These are phyloP conservation scores for Wickerhamiella infanticola DNA, from an alignment of 1,139 yeast genomes.

Conservation along the genomic window DNA sequence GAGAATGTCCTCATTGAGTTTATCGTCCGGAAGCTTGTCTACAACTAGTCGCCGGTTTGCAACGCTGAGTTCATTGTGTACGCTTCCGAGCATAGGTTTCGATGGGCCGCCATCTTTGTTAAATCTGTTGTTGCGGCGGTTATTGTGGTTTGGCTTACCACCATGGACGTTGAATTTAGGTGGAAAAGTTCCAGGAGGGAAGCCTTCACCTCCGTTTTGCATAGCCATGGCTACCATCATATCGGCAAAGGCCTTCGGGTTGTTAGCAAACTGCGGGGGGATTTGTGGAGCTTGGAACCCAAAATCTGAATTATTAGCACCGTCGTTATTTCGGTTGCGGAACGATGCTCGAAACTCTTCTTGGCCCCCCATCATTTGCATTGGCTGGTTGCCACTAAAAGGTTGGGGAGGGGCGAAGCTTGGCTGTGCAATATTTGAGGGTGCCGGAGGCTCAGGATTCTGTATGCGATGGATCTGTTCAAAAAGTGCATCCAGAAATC, in stretches of 20 bases:
- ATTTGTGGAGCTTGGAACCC: background rate
- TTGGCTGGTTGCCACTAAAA: background rate
- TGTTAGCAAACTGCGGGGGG: background rate
- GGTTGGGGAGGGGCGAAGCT: background rate
- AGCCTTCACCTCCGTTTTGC: background rate
- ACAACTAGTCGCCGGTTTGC: slow-evolving; percentile 23
- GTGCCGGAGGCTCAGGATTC: slow-evolving; percentile 1
- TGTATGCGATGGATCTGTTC: slow-evolving; percentile 10
- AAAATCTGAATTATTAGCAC: background rate
- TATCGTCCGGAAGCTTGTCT: slow-evolving; percentile 31
- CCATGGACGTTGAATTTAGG: slow-evolving; percentile 3
- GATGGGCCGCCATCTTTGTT: slow-evolving; percentile 2
- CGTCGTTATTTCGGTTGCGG: slow-evolving; percentile 3
- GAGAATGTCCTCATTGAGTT: slow-evolving; percentile 24
- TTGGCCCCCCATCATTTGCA: slow-evolving; percentile 9
- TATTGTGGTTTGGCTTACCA: background rate
- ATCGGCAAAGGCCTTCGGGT: background rate
- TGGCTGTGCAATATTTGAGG: background rate
- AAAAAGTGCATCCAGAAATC: slow-evolving; percentile 17
- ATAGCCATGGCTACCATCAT: background rate
- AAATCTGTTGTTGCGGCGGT: slow-evolving; percentile 1
- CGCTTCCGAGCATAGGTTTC: slow-evolving; percentile 4
- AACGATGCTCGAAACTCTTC: slow-evolving; percentile 12
- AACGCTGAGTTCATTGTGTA: slow-evolving; percentile 13
- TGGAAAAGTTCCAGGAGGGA: slow-evolving; percentile 5